Base-by-base conservation (phyloP, 2,329 filamentous ascomycete species). In the Fusarium fracticaudum region DNA sequence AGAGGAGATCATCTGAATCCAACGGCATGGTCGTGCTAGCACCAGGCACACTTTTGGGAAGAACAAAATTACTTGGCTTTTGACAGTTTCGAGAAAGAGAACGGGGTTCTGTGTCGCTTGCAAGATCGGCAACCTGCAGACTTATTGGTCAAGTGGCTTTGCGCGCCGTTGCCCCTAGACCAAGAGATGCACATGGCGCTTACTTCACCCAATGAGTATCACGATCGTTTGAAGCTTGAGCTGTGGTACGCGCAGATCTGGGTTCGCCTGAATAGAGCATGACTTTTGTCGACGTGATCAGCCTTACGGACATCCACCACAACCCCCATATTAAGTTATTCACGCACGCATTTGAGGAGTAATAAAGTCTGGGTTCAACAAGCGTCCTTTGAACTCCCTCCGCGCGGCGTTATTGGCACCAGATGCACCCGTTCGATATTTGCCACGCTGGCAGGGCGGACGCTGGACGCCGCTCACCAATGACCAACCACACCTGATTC, bases 391-490 rank as follows among this genome's bases (percentile, higher is more conserved):
- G 22, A 57, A 58, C 55, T 50, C 24, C 57, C 41, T 62, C 63
- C 60, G 33, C 60, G n/a, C 47, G 41, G 54, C 51, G 38, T 71
- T 58, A 72, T 67, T 69, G 64, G 66, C 51, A 75, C 60, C 65
- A 75, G 64, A 68, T 66, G 65, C 69, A 76, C 53, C 66, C 69
- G 65, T 75, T 77, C 64, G 69, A 66, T 69, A 71, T 73, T 79
- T 76, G 77, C 77, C 77, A 79, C 77, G 77, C 77, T 78, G 75
- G 77, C 77, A 77, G 73, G 77, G 77, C 77, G 77, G 74, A 72
- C 67, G 63, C 50, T 71, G 66, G 64, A 64, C 58, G 47, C 68
- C 69, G 65, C 64, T 76, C 77, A 63, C 76, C 77, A 78, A 79
- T 79, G 63, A 59, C 65, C 64, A 73, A 74, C 74, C 69, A 71